Evolutionary conservation across 2,329 filamentous ascomycete genomes (phyloP).

Genomic region (Scedosporium minutisporum): DNA sequence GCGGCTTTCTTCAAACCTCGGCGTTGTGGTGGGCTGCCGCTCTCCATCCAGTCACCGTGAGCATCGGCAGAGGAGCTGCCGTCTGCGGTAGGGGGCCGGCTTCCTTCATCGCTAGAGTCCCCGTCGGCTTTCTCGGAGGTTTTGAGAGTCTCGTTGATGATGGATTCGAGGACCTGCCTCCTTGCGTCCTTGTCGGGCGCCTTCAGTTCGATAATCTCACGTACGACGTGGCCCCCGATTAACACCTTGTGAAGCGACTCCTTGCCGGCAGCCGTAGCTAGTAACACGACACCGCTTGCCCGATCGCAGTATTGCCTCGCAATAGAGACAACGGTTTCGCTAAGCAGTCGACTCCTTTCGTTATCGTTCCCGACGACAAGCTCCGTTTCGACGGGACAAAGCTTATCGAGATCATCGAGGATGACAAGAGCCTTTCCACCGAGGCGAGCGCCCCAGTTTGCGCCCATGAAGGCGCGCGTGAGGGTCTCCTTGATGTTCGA

Average conservation of each 20-base stretch:
- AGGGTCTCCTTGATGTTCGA: constrained; percentile 86
- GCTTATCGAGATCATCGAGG: constrained; percentile 83
- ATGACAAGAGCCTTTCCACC: constrained; percentile 79
- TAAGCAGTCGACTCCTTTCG: constrained; percentile 81
- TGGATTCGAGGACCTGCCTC: constrained; percentile 70
- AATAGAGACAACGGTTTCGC: constrained; percentile 75
- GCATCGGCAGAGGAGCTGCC: constrained; percentile 40
- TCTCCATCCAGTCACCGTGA: constrained; percentile 66
- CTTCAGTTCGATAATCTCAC: constrained; percentile 81
- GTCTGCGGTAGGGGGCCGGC: constrained; percentile 47
- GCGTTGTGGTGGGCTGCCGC: constrained; percentile 47
- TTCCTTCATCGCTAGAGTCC: constrained; percentile 31
- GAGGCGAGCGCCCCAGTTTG: constrained; percentile 81
- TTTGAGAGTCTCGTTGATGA: constrained; percentile 49
- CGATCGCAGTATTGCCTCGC: constrained; percentile 75
- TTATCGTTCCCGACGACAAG: constrained; percentile 91
- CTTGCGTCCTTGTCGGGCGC: constrained; percentile 89
- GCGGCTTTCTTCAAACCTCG: constrained; percentile 22
- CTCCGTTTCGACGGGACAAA: constrained; percentile 90
- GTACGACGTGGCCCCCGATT: constrained; percentile 81
- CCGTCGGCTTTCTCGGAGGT: constrained; percentile 25
- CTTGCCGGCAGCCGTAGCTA: constrained; percentile 88
- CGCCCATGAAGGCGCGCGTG: constrained; percentile 73
- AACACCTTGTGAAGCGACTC: constrained; percentile 86
- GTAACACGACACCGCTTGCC: constrained; percentile 71